Percentiles rank a stretch among this genome's conserved stretches.
Conservation (phyloP, 2,329 filamentous ascomycete species). For the Hymenotorrendiella dingleyae region DNA sequence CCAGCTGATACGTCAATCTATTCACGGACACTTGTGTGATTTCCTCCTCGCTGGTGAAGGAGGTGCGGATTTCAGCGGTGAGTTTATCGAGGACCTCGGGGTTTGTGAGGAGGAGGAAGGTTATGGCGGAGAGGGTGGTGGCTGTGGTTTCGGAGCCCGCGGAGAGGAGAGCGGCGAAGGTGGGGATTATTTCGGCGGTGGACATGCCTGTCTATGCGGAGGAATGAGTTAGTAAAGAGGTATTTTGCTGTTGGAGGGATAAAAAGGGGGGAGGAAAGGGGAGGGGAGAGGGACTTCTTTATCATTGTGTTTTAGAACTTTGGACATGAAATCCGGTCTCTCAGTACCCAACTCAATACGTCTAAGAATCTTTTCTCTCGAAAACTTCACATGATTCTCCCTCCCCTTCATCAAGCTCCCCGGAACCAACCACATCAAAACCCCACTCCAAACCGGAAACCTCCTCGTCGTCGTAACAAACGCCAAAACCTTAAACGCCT, state of each 20-base stretch:
- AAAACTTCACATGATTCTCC: constrained; percentile 13
- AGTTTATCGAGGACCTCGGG: constrained; percentile 30
- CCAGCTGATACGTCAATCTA: constrained; percentile 5
- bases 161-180: constrained; percentile 9
- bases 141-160: constrained; percentile 16
- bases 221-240: too few relatives aligned
- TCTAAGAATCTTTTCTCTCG: constrained; percentile 10
- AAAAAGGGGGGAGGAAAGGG: too few relatives aligned
- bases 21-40: constrained; percentile 1
- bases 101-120: constrained; percentile 25
- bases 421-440: constrained; percentile 7
- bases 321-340: constrained; percentile 32
- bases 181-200: constrained; percentile 9
- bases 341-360: constrained; percentile 15
- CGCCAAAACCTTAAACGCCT: constrained; percentile 20
- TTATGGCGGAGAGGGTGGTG: constrained; percentile 12
- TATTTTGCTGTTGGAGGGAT: too few relatives aligned
- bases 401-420: constrained; percentile 8
- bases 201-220: constrained; percentile 1
- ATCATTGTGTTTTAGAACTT: constrained; percentile 18
- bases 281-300: constrained; percentile 13
- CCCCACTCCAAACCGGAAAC: constrained; percentile 8
- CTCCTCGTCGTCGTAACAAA: constrained; percentile 15
- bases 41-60: constrained; percentile 27
- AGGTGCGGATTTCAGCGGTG: constrained; percentile 34